Base-by-base conservation (phyloP, 805 yeast species). In the Cyberlindnera euphorbiae region DNA sequence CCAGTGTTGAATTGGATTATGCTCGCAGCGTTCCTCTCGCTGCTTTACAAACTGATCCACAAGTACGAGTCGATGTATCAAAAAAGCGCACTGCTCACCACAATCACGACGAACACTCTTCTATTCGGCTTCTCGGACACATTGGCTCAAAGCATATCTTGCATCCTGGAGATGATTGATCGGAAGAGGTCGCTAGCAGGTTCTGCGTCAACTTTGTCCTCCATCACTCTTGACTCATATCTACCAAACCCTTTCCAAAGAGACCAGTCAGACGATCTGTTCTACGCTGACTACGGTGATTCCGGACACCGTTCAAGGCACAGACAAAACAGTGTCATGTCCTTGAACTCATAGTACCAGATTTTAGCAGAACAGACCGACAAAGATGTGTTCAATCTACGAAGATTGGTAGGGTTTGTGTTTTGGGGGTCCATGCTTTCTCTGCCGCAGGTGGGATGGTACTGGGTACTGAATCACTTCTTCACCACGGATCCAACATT, bases 91-190 rank as follows among this genome's bases (percentile, higher is more conserved):
- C 59, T 87, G 21, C 56, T 81, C n/a, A 86, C 96, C 12, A 84
- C 88, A 25, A 73, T 86, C 40, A 74, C 79, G 17, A 81, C 96
- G 1, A 90, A 90, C 53, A 61, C 84, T 19, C 77, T 89, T 5
- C 64, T 90, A 5, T 85, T 79, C 56, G 96, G 96, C 0, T 77
- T 87, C n/a, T 88, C 97, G 0, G 97, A 90, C 56, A 76, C 89
- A 0, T 55, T 89, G 44, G 97, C 97, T 0, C 97, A 90, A 58
- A 71, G 46, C 17, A 32, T 53, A 11, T 51, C 56, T 1, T 53
- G 58, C 25, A 36, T 49, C 7, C 27, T 40, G 10, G 47, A 44
- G 6, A 39, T 43, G 35, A 22, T 45, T 9, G 15, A 42, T 8
- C 36, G 39, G 17, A 25, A 16, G 16, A 4, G 21, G 29, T 6